Evolutionary conservation across 2,329 filamentous ascomycete species (phyloP).

Genomic region (Neopestalotiopsis rosae): DNA sequence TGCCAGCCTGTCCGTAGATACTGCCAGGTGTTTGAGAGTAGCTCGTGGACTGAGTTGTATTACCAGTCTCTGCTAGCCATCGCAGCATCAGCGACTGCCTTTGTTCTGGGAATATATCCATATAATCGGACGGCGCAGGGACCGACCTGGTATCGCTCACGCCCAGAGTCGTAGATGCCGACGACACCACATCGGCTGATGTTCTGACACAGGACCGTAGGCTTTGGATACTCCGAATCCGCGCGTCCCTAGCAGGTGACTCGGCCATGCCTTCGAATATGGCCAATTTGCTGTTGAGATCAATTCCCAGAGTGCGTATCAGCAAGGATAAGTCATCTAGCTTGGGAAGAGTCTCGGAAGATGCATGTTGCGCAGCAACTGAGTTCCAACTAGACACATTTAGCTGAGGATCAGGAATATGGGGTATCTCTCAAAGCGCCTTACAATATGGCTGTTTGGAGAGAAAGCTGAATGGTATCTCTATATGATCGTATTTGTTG

Average conservation of each 20-base stretch:
- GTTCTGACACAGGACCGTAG: background rate
- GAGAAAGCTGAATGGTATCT: background rate
- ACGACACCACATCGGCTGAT: background rate
- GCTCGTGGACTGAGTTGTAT: background rate
- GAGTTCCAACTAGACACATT: no score
- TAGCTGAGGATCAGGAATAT: no score
- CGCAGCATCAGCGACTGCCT: background rate
- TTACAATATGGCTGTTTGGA: background rate
- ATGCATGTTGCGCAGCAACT: background rate
- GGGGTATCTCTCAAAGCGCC: no score
- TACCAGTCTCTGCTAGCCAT: background rate
- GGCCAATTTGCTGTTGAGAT: background rate
- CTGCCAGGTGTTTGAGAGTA: background rate
- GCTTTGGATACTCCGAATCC: background rate
- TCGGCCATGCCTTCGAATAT: background rate
- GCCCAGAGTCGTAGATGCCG: background rate
- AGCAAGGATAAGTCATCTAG: background rate
- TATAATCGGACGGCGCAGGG: background rate
- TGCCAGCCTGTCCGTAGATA: background rate
- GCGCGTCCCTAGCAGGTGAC: background rate
- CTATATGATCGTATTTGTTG: background rate
- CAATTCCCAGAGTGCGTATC: background rate
- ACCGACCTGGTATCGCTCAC: background rate
- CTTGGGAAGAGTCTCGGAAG: background rate
- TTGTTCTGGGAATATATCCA: background rate